Base-by-base conservation (phyloP, 768 basidiomycete species). In the Mycena albidolilacea region DNA sequence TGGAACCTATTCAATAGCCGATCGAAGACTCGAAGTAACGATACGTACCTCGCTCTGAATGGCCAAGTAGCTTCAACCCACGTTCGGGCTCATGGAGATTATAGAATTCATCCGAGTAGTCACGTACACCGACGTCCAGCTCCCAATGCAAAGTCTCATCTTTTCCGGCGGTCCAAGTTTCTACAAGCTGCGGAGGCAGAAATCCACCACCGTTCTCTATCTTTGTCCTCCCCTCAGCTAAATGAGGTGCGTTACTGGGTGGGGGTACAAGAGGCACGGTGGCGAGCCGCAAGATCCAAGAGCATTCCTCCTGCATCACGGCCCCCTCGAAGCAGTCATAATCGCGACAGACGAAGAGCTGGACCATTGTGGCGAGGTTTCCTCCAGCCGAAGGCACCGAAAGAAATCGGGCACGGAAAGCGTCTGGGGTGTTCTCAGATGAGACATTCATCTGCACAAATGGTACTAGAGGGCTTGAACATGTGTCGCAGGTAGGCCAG, bases 51-150 rank as follows among this genome's bases (percentile, higher is more conserved):
- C 69, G 69, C 58, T 61, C 63, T 2, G 72, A 7, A 48, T 66
- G 63, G 6, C 72, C 72, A 6, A 74, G 58, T 23, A 75, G 21
- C 59, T 75, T 75, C 43, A 75, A 30, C 9, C 74, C 71, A n/a
- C n/a, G 66, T 23, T 54, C 48, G 3, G 70, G 67, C 39, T 64
- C 70, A 35, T 75, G 67, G 1, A 17, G 30, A n/a, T 50, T 63
- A 66, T 74, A 74, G 44, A 74, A 70, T 19, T 69, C 71, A 3
- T 72, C 71, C 64, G 74, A 64, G 35, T 72, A 57, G 7, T 74
- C 46, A 30, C 30, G 1, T 1, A 1, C 30, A 30, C 30, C 30
- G 30, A 2, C 30, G 30, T 1, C 30, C 30, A 30, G 2, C 30
- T 30, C 30, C 30, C 30, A 30, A 30, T 30, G 30, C 30, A 30